Evolutionary conservation across 106 monocot species (phyloP), one percentile per base, ranked within the genome.

Genomic region (Dioscorea zingiberensis): DNA sequence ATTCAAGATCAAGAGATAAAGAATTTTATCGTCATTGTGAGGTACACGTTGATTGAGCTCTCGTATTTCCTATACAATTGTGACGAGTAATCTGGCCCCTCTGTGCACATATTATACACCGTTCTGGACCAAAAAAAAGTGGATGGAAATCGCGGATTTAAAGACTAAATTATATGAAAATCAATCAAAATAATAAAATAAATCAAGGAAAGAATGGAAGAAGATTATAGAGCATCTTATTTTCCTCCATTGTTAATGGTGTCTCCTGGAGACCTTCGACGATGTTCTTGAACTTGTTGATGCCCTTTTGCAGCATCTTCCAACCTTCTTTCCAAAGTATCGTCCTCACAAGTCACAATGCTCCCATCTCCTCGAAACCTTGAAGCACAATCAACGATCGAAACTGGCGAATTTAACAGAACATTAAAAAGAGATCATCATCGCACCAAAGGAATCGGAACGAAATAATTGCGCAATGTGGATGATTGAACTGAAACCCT

Each of bases 191-290:
- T 21, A 23, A 22, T 54, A 12, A 62, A 13, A 47, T 16, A 18
- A 55, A 15, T 23, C 48, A 23, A 26, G 38, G 47, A 25, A 30
- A 19, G 13, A 19, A 29, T 85, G 90, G 90, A 90, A n/a, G n/a
- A n/a, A n/a, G n/a, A n/a, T n/a, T 90, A 81, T 94, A 94, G 49
- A 94, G 87, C 84, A 87, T 90, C 84, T 90, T 94, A 69, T 87
- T 80, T 25, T 94, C 87, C 66, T 87, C 87, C 2, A 87, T 82
- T 46, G 76, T 73, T 69, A 90, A 94, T 48, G 83, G 90, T 2
- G 77, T 44, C 62, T 90, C 94, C 7, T 77, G 77, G 23, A 70
- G 55, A 25, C 84, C 94, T 60, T 90, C 94, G n/a, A 94, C 68
- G 46, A 90, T 87, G 69, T 76, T 76, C 84, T 90, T 94, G 78